Evolutionary conservation across 2,329 filamentous ascomycete species (phyloP).

Genomic region (Lasiodiplodia gonubiensis): DNA sequence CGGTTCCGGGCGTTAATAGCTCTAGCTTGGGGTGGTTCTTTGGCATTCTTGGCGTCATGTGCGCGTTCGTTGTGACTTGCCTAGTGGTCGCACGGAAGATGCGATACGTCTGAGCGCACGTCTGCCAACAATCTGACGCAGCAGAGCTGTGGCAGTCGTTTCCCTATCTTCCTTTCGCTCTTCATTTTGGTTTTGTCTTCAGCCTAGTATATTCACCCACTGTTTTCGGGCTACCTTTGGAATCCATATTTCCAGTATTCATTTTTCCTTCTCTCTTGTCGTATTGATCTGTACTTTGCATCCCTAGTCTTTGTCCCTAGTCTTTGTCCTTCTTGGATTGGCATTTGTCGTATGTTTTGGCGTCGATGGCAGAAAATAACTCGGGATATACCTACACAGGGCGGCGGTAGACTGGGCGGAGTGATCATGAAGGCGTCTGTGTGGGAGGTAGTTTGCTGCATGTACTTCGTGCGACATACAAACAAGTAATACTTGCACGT

Average conservation of each 20-base stretch:
- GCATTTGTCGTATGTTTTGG: neutral
- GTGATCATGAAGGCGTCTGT: constrained; percentile 1
- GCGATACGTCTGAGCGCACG: constrained; percentile 36
- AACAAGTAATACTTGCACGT: constrained; percentile 16
- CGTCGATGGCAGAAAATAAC: neutral
- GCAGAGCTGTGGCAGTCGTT: neutral
- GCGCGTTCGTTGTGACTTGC: constrained; percentile 49
- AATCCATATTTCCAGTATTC: neutral
- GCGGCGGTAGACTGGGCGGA: neutral
- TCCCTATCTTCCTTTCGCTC: neutral
- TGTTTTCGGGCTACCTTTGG: neutral
- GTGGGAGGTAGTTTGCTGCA: neutral
- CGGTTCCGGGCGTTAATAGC: constrained; percentile 60
- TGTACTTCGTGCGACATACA: neutral
- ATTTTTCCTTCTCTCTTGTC: neutral
- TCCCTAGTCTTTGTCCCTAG: neutral
- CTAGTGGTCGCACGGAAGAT: constrained; percentile 51
- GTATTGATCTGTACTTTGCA: constrained; percentile 1
- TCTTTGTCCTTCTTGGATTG: neutral
- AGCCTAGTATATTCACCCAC: neutral
- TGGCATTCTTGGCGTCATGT: constrained; percentile 64
- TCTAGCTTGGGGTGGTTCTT: constrained; percentile 62
- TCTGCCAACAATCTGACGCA: too few relatives aligned
- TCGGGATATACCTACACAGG: constrained; percentile 7
- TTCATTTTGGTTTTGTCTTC: neutral